Conservation (phyloP, 108 stramenopile species). For the Cylindrotheca fusiformis region DNA sequence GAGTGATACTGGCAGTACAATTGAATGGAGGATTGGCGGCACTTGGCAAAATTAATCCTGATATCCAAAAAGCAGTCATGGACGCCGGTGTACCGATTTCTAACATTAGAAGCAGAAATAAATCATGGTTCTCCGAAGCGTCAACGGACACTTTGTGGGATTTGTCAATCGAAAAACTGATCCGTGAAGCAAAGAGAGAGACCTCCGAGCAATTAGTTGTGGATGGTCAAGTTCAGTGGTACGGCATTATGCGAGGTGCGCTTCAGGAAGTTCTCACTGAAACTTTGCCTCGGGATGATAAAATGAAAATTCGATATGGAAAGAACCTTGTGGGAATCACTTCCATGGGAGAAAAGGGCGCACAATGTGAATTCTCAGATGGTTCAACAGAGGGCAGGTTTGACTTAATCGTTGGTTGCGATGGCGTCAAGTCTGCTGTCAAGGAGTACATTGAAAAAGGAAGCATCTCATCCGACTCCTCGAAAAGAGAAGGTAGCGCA, state of each 20-base stretch:
- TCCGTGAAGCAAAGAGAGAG: conserved; percentile 29
- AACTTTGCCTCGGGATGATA: conserved; percentile 30
- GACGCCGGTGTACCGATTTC: conserved; percentile 55
- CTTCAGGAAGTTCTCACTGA: conserved; percentile 64
- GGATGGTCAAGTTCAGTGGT: conserved; percentile 41
- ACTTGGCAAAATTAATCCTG: conserved; percentile 55
- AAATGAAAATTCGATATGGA: conserved; percentile 36
- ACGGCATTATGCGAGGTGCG: conserved; percentile 70
- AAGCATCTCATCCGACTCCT: conserved; percentile 10
- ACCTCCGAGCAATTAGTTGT: conserved; percentile 27
- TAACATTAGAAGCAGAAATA: conserved; percentile 43
- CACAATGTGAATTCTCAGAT: conserved; percentile 56
- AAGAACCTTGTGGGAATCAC: conserved; percentile 42
- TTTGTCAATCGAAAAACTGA: conserved; percentile 43
- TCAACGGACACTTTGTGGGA: conserved; percentile 39
- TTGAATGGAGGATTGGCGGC: conserved; percentile 64
- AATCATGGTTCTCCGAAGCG: conserved; percentile 45
- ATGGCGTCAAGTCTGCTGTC: conserved; percentile 68
- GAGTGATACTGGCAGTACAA: too few species aligned
- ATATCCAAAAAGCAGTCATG: conserved; percentile 42
- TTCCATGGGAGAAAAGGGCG: conserved; percentile 25
- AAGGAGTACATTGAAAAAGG: conserved; percentile 63
- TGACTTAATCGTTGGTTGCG: conserved; percentile 82
- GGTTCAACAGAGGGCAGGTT: conserved; percentile 57
- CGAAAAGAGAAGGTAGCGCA: conserved; percentile 13